Conservation (phyloP, 129 eudicot genomes). For the Flaveria brownii region DNA sequence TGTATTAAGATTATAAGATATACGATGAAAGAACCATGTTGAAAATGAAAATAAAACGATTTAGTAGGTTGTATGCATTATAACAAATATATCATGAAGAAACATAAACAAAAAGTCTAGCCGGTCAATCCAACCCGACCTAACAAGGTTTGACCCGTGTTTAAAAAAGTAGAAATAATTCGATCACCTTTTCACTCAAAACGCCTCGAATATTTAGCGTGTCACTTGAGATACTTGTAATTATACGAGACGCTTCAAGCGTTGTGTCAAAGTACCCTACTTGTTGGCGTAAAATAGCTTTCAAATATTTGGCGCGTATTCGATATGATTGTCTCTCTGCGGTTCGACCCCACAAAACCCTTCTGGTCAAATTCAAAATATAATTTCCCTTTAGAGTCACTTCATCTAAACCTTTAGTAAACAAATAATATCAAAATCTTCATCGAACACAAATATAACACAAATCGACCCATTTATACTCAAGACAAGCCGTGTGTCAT, state of each 20-base stretch:
- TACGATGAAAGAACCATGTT: neutral
- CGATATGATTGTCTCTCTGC: conserved; percentile 58
- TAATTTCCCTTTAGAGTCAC: neutral
- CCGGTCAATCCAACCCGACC: neutral
- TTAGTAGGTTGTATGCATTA: neutral
- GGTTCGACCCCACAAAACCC: conserved; percentile 58
- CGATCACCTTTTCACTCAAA: conserved; percentile 49
- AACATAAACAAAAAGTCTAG: neutral
- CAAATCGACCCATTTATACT: conserved; percentile 1
- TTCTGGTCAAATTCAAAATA: conserved; percentile 30
- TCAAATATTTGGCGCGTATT: conserved; percentile 44
- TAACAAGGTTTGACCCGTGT: neutral
- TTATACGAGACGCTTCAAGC: conserved; percentile 42
- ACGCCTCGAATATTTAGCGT: conserved; percentile 46
- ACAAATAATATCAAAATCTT: too few species aligned
- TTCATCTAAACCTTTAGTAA: conserved; percentile 1
- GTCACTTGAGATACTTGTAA: conserved; percentile 45
- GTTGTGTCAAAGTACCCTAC: conserved; percentile 51
- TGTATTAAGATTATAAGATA: neutral
- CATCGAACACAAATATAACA: neutral
- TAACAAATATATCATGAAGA: neutral
- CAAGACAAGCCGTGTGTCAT: neutral
- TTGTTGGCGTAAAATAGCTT: conserved; percentile 56
- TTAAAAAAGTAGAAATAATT: neutral
- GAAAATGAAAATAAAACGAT: neutral